Conservation (phyloP, 495 filamentous ascomycete species). For the Zalerion maritima region DNA sequence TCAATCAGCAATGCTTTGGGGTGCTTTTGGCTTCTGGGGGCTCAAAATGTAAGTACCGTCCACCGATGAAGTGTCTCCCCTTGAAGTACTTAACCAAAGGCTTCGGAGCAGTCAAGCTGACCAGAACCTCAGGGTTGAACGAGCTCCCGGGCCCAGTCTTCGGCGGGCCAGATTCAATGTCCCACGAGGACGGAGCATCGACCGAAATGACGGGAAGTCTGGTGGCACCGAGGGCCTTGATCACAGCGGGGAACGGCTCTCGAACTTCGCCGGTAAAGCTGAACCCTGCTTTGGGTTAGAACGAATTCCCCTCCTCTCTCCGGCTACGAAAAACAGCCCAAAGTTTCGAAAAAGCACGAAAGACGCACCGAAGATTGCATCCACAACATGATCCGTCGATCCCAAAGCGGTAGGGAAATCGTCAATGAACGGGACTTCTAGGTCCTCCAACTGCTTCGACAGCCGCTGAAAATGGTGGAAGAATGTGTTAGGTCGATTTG, state of each 20-base stretch:
- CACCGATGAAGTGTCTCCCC: constrained; percentile 82
- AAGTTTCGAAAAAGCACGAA: constrained; percentile 3
- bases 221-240: constrained; percentile 59
- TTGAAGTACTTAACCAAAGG: constrained; percentile 72
- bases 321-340: constrained; percentile 4
- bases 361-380: constrained; percentile 74
- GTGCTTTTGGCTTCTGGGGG: too few species aligned
- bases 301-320: too few species aligned
- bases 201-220: constrained; percentile 68
- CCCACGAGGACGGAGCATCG: constrained; percentile 87
- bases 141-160: constrained; percentile 58
- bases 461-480: constrained; percentile 59
- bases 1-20: too few species aligned
- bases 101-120: constrained; percentile 91
- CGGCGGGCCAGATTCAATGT: constrained; percentile 77
- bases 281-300: constrained; percentile 44
- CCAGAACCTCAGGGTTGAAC: constrained; percentile 62
- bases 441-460: constrained; percentile 64
- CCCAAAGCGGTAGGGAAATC: constrained; percentile 57
- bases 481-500: too few species aligned
- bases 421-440: constrained; percentile 69
- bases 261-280: constrained; percentile 85
- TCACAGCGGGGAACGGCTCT: constrained; percentile 73
- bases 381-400: constrained; percentile 64
- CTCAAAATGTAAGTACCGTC: constrained; percentile 39